Percentiles rank a stretch among this genome's conserved stretches.
Conservation (phyloP, 495 filamentous ascomycete genomes). For the Trichoderma virens region DNA sequence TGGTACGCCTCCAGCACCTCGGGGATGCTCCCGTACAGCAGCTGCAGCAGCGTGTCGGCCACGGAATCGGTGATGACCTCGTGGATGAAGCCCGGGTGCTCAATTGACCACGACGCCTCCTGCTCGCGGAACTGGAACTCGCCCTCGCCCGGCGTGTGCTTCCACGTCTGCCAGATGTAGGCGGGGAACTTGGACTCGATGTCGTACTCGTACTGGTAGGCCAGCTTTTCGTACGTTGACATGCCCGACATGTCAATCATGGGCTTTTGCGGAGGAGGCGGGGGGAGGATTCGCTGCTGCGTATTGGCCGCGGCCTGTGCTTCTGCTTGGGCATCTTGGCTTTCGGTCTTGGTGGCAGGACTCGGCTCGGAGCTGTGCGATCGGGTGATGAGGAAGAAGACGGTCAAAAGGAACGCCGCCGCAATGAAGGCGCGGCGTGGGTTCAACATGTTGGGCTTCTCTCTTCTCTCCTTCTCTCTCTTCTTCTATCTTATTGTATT, state of each 20-base stretch:
- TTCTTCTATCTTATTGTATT: background rate
- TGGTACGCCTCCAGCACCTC: slow-evolving; percentile 91
- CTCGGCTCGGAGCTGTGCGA: slow-evolving; percentile 41
- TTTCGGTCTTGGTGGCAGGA: slow-evolving; percentile 19
- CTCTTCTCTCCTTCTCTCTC: background rate
- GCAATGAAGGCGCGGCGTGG: slow-evolving; percentile 66
- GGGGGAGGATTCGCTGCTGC: background rate
- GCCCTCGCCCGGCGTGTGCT: slow-evolving; percentile 72
- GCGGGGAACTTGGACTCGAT: slow-evolving; percentile 82
- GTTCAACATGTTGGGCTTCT: slow-evolving; percentile 43
- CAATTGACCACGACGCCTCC: slow-evolving; percentile 86
- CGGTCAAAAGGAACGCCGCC: slow-evolving; percentile 57
- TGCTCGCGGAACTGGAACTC: slow-evolving; percentile 72
- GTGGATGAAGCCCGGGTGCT: slow-evolving; percentile 87
- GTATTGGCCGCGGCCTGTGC: slow-evolving; percentile 21
- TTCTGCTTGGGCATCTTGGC: slow-evolving; percentile 13
- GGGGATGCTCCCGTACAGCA: slow-evolving; percentile 81
- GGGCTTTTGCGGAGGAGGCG: slow-evolving; percentile 27
- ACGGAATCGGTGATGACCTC: slow-evolving; percentile 92
- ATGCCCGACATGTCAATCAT: slow-evolving; percentile 49
- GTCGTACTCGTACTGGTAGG: slow-evolving; percentile 91
- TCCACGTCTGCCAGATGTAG: slow-evolving; percentile 99
- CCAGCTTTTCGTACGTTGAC: slow-evolving; percentile 73
- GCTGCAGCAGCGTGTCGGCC: slow-evolving; percentile 68
- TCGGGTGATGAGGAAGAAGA: slow-evolving; percentile 63